Percentiles rank a stretch among this genome's conserved stretches.
phyloP scores from a whole-genome alignment of 129 eudicot species.

The Lonicera japonica region DNA sequence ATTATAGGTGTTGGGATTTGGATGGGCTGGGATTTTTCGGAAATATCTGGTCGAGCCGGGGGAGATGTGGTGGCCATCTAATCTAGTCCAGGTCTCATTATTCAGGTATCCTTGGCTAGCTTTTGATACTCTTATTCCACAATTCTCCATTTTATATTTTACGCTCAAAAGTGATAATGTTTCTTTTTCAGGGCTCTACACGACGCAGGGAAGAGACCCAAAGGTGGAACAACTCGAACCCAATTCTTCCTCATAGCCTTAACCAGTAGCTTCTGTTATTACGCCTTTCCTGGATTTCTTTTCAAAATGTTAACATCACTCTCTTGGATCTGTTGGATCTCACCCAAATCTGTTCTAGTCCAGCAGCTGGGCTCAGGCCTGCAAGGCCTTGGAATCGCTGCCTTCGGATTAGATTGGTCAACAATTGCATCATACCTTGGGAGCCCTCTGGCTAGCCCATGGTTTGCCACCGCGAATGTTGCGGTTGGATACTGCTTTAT shows the following conservation, averaged over 20 bases:
- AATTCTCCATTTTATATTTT: too few relatives aligned
- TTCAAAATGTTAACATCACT: slow-evolving; percentile 36
- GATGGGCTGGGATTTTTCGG: slow-evolving; percentile 41
- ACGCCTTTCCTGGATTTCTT: slow-evolving; percentile 48
- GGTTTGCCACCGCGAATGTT: slow-evolving; percentile 49
- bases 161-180: not conserved
- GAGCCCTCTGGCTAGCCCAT: slow-evolving; percentile 67
- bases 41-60: slow-evolving; percentile 41
- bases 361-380: slow-evolving; percentile 66
- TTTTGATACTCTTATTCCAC: too few relatives aligned
- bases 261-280: slow-evolving; percentile 41
- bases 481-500: slow-evolving; percentile 41
- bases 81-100: slow-evolving; percentile 45
- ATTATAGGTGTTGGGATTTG: slow-evolving; percentile 34
- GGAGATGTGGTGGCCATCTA: slow-evolving; percentile 49
- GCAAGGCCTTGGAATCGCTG: slow-evolving; percentile 58
- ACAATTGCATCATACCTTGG: slow-evolving; percentile 61
- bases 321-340: slow-evolving; percentile 67
- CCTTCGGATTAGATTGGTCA: slow-evolving; percentile 62
- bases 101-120: slow-evolving; percentile 18
- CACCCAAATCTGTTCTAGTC: slow-evolving; percentile 33
- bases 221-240: slow-evolving; percentile 38
- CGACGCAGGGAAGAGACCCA: slow-evolving; percentile 44
- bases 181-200: slow-evolving; percentile 47
- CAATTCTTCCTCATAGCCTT: slow-evolving; percentile 47